Percentiles rank a stretch among this genome's conserved stretches.
Conservation (phyloP, 2,329 filamentous ascomycete species). For the Trichocomaceae sp. region DNA sequence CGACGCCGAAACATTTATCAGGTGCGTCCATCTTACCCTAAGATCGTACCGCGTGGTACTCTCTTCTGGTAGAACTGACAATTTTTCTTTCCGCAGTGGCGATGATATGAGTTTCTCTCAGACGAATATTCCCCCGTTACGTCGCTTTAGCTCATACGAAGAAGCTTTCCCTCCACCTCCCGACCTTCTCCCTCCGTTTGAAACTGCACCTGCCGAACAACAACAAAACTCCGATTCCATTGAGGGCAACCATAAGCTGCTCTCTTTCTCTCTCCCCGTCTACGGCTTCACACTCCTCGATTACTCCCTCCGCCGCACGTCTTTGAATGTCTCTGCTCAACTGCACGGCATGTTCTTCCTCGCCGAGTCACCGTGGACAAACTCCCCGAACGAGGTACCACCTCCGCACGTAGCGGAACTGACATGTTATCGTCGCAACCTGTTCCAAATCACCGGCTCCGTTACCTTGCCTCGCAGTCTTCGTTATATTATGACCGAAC, state of each 20-base stretch:
- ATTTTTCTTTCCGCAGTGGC: conserved; percentile 30
- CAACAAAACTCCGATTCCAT: conserved; percentile 44
- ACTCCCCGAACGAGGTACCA: conserved; percentile 48
- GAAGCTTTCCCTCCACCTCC: conserved; percentile 41
- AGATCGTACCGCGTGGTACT: background rate
- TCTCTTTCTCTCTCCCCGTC: conserved; percentile 63
- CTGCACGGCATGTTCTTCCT: conserved; percentile 65
- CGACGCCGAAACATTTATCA: conserved; percentile 54
- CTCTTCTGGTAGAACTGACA: conserved; percentile 6
- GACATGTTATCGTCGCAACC: conserved; percentile 90
- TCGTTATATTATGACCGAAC: conserved; percentile 73
- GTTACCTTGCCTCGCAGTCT: conserved; percentile 72
- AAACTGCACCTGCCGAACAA: conserved; percentile 36
- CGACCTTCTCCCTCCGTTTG: conserved; percentile 32
- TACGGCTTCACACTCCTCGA: conserved; percentile 57
- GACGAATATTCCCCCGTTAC: conserved; percentile 37
- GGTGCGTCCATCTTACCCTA: conserved; percentile 40
- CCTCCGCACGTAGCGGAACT: conserved; percentile 60
- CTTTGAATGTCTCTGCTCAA: conserved; percentile 55
- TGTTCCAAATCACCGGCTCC: conserved; percentile 92
- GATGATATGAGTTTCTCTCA: conserved; percentile 48
- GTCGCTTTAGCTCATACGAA: conserved; percentile 46
- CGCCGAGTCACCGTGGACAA: conserved; percentile 58
- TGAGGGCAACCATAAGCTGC: conserved; percentile 61
- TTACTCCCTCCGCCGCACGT: conserved; percentile 51